Percentiles rank a stretch among this genome's conserved stretches.
These are phyloP conservation scores for Zopfochytrium polystomum DNA, from an alignment of 371 early-diverging fungal genomes.

Conservation along the genomic window DNA sequence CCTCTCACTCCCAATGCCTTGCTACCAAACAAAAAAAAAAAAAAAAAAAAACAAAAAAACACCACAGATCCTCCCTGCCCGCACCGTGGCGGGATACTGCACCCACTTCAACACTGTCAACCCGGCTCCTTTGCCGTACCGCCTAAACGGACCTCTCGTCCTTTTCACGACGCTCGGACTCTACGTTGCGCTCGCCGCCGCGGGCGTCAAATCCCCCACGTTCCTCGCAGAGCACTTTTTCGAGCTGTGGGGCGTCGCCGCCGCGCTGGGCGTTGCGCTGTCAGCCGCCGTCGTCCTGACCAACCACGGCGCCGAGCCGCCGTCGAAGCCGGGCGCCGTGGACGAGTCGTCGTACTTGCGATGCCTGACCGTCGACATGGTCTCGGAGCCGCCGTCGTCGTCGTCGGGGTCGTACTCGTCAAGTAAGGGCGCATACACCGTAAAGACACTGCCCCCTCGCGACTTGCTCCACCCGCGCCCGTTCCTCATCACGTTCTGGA, in stretches of 20 bases:
- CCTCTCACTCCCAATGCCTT: too few relatives aligned
- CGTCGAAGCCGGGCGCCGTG: neutral
- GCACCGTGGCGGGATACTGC: constrained; percentile 13
- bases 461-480: neutral
- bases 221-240: constrained; percentile 22
- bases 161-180: constrained; percentile 7
- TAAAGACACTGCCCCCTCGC: neutral
- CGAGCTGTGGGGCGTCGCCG: constrained; percentile 17
- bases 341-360: constrained; percentile 18
- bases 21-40: neutral
- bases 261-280: constrained; percentile 6
- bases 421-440: neutral
- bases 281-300: constrained; percentile 4
- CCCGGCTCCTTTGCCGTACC: constrained; percentile 21
- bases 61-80: constrained; percentile 19
- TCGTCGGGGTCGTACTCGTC: neutral
- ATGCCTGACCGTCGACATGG: constrained; percentile 17
- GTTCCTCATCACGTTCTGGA: constrained; percentile 18
- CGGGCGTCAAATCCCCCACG: constrained; percentile 15
- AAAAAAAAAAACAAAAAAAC: constrained; percentile 1
- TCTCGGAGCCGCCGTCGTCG: constrained; percentile 1
- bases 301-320: neutral
- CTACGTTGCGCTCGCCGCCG: constrained; percentile 6
- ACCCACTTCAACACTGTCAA: constrained; percentile 21
- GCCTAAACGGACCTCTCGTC: constrained; percentile 27